Conservation (phyloP, 257 asterid genomes). For the Solanum habrochaites region DNA sequence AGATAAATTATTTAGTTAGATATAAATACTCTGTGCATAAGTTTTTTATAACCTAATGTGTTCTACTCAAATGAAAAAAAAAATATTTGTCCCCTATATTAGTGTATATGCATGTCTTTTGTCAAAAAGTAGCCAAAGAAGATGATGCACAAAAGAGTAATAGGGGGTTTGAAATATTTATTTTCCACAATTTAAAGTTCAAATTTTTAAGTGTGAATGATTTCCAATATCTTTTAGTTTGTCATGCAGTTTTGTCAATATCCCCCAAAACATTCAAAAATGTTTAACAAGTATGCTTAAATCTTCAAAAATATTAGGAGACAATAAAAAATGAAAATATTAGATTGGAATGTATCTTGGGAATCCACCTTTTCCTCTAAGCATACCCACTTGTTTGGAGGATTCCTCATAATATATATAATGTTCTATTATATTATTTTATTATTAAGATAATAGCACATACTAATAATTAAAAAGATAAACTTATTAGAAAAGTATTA, state of each 20-base stretch:
- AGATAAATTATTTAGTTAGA: neutral
- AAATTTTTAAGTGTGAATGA: conserved; percentile 1
- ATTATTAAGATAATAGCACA: neutral
- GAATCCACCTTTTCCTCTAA: neutral
- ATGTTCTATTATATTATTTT: neutral
- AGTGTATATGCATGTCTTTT: conserved; percentile 15
- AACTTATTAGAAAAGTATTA: neutral
- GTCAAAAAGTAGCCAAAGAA: conserved; percentile 14
- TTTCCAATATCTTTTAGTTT: neutral
- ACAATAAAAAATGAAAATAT: neutral
- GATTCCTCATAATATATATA: neutral
- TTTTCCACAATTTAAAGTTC: neutral
- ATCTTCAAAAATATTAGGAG: neutral
- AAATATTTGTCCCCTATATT: neutral
- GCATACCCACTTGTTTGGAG: neutral
- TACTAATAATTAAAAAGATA: neutral
- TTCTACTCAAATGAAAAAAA: conserved; percentile 8
- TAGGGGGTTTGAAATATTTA: neutral
- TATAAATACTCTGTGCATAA: neutral
- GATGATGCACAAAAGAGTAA: neutral
- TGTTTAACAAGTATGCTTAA: neutral
- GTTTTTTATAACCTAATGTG: neutral
- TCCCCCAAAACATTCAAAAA: neutral
- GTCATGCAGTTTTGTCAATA: conserved; percentile 5
- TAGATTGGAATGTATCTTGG: neutral